Percentiles rank a stretch among this genome's conserved stretches.
These are phyloP conservation scores for Curvularia sp. DNA, from an alignment of 2,329 filamentous ascomycete genomes.

Conservation along the genomic window DNA sequence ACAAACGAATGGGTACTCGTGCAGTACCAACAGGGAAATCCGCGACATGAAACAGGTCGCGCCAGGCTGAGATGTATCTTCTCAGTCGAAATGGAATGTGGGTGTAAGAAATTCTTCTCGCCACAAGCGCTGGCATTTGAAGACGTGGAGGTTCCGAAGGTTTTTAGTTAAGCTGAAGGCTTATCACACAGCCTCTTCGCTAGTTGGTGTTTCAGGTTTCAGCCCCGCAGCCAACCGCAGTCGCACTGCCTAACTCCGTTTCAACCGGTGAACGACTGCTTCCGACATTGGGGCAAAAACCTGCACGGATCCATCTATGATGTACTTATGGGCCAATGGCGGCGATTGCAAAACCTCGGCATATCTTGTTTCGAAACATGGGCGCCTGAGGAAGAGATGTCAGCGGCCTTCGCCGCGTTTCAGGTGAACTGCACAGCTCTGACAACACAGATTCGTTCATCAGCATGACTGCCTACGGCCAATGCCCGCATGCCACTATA, in stretches of 20 bases:
- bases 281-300: conserved; percentile 6
- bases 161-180: conserved; percentile 8
- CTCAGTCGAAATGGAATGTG: not conserved
- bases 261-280: conserved; percentile 12
- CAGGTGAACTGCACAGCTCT: conserved; percentile 38
- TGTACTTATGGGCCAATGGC: conserved; percentile 3
- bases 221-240: conserved; percentile 12
- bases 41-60: not conserved
- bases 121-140: not conserved
- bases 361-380: conserved; percentile 32
- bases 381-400: conserved; percentile 21
- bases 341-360: conserved; percentile 16
- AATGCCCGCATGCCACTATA: conserved; percentile 5
- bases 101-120: not conserved
- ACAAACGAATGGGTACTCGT: not conserved
- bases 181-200: conserved; percentile 8
- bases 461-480: conserved; percentile 3
- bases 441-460: conserved; percentile 3
- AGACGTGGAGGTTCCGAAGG: not conserved
- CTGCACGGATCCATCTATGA: conserved; percentile 3
- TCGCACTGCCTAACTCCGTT: conserved; percentile 7
- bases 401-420: conserved; percentile 24
- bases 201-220: conserved; percentile 21
- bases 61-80: not conserved
- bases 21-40: not conserved